These are phyloP conservation scores for Salix udensis DNA, from an alignment of 345 rosid genomes.

Conservation along the genomic window DNA sequence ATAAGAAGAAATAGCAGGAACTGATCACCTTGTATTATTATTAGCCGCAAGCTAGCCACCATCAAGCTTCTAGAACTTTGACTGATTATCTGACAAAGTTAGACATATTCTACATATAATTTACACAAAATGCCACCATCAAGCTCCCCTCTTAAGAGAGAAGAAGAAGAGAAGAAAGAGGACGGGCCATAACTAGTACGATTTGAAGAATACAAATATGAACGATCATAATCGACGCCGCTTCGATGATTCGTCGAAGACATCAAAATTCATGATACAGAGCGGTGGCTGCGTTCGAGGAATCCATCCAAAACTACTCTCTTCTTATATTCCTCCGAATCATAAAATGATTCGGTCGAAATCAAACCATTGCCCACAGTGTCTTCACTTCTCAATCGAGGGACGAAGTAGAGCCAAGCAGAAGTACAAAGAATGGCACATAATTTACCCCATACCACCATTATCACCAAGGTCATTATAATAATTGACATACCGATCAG, in stretches of 20 bases:
- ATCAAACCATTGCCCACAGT: not conserved
- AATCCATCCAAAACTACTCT: constrained; percentile 71
- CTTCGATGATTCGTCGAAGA: not conserved
- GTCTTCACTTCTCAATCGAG: constrained; percentile 27
- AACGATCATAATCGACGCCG: too few relatives aligned
- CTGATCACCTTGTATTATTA: not conserved
- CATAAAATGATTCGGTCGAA: constrained; percentile 25
- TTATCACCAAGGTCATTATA: constrained; percentile 18
- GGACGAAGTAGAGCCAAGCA: constrained; percentile 34
- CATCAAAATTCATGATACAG: not conserved
- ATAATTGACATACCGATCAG: constrained; percentile 53
- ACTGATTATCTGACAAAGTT: not conserved
- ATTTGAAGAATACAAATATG: not conserved
- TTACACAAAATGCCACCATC: constrained; percentile 2
- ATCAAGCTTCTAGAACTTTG: not conserved
- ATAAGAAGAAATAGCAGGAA: not conserved
- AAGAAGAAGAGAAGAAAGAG: not conserved
- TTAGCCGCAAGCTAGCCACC: not conserved
- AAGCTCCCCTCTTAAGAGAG: not conserved
- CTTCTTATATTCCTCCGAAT: constrained; percentile 49
- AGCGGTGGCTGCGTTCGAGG: constrained; percentile 53
- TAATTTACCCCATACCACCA: constrained; percentile 21
- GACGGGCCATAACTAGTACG: not conserved
- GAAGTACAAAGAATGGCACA: constrained; percentile 30
- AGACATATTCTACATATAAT: not conserved